Evolutionary conservation across 441 rosid species (phyloP).

Genomic region (Erodium trifolium): DNA sequence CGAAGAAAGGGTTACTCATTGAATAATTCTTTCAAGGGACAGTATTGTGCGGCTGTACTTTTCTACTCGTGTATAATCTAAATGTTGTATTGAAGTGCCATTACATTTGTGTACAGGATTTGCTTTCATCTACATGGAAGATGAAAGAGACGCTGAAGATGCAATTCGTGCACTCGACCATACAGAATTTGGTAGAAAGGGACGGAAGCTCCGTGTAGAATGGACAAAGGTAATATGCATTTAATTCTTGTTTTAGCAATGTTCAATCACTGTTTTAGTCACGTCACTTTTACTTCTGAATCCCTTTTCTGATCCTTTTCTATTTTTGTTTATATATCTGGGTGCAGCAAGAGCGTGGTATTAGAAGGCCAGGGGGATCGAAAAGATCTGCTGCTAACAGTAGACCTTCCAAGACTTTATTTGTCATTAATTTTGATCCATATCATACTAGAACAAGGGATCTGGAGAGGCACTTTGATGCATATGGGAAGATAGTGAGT

Average conservation of each 20-base stretch:
- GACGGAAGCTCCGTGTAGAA: slow-evolving; percentile 92
- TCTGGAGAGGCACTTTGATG: slow-evolving; percentile 17
- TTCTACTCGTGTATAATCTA: neutral
- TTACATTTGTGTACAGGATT: slow-evolving; percentile 40
- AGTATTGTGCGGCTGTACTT: slow-evolving; percentile 23
- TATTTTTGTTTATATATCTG: slow-evolving; percentile 10
- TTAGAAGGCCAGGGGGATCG: slow-evolving; percentile 56
- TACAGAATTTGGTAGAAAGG: slow-evolving; percentile 80
- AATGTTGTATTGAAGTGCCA: slow-evolving; percentile 4
- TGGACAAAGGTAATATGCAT: slow-evolving; percentile 73
- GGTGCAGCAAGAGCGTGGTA: slow-evolving; percentile 73
- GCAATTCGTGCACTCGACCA: slow-evolving; percentile 87
- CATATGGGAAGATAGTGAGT: slow-evolving; percentile 74
- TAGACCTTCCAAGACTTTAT: slow-evolving; percentile 85
- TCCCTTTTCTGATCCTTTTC: neutral
- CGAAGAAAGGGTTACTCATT: slow-evolving; percentile 17
- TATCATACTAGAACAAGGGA: slow-evolving; percentile 72
- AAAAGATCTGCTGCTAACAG: slow-evolving; percentile 53
- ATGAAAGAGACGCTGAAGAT: slow-evolving; percentile 96
- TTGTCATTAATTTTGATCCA: slow-evolving; percentile 91
- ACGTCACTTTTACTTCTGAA: neutral
- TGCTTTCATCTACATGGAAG: slow-evolving; percentile 30
- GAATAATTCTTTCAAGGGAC: slow-evolving; percentile 34
- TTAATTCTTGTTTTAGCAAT: neutral
- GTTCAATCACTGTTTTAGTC: neutral